Evolutionary conservation across 345 rosid species (phyloP).

Genomic region (Capsella bursapastoris): DNA sequence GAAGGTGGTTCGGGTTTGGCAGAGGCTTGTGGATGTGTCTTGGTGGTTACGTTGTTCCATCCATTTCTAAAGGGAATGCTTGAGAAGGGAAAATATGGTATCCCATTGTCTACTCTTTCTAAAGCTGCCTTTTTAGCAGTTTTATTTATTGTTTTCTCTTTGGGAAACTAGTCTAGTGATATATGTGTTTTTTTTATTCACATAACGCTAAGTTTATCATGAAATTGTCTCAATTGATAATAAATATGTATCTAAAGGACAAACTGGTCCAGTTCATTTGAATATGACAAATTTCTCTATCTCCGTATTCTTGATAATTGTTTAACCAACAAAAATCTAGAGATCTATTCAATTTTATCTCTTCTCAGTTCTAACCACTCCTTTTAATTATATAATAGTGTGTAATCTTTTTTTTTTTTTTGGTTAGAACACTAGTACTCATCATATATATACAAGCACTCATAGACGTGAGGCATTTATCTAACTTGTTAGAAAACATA

Average conservation of each 20-base stretch:
- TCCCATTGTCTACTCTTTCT: constrained; percentile 57
- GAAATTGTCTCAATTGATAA: not conserved
- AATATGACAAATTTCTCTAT: not conserved
- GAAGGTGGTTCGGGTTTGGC: constrained; percentile 42
- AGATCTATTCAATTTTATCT: not conserved
- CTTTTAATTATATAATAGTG: not conserved
- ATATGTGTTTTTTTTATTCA: constrained; percentile 1
- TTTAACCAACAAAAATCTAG: not conserved
- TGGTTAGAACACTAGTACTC: not conserved
- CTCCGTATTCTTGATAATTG: not conserved
- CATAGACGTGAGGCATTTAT: not conserved
- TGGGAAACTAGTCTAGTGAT: not conserved
- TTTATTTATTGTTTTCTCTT: constrained; percentile 35
- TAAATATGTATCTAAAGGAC: not conserved
- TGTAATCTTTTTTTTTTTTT: not conserved
- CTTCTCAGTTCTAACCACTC: not conserved
- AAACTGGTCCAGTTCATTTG: not conserved
- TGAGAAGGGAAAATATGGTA: constrained; percentile 61
- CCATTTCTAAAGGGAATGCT: constrained; percentile 61
- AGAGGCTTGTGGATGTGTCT: constrained; percentile 48
- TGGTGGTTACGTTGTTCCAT: constrained; percentile 52
- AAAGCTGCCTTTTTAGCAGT: constrained; percentile 52
- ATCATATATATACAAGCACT: not conserved
- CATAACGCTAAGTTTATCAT: not conserved
- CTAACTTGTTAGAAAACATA: not conserved